Evolutionary conservation across 768 basidiomycete species (phyloP).

Genomic region (Dioszegia aurantiaca): DNA sequence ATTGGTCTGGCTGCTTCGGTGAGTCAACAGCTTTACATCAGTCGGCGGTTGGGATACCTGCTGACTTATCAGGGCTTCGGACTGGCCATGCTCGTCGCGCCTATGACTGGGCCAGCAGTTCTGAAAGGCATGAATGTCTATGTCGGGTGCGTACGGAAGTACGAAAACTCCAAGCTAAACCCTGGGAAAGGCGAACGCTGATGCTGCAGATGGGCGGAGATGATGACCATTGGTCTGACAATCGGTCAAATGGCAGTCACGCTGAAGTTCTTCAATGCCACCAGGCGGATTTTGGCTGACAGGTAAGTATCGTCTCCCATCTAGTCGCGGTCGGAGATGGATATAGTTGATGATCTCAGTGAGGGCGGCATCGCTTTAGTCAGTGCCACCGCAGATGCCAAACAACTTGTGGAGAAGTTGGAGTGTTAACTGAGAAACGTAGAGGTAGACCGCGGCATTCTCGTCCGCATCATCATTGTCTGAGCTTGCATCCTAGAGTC

Average conservation of each 20-base stretch:
- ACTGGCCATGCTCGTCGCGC: conserved; percentile 2
- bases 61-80: conserved; percentile 3
- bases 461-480: too few relatives aligned
- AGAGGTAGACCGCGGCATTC: too few relatives aligned
- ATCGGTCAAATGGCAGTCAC: background rate
- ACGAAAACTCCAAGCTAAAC: background rate
- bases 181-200: background rate
- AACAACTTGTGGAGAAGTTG: too few relatives aligned
- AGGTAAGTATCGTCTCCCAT: background rate
- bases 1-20: conserved; percentile 7
- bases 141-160: conserved; percentile 2
- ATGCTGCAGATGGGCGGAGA: conserved; percentile 1
- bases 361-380: background rate
- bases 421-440: too few relatives aligned
- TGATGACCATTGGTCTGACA: conserved; percentile 5
- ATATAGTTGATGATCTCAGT: background rate
- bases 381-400: too few relatives aligned
- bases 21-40: background rate
- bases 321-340: background rate
- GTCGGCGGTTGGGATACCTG: too few relatives aligned
- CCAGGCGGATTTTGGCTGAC: background rate
- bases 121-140: background rate
- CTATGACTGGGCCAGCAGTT: background rate
- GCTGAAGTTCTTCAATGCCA: background rate
- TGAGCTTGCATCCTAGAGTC: too few relatives aligned